Base-by-base conservation (phyloP, 1,139 yeast genomes). In the Scheffersomyces insectosa region DNA sequence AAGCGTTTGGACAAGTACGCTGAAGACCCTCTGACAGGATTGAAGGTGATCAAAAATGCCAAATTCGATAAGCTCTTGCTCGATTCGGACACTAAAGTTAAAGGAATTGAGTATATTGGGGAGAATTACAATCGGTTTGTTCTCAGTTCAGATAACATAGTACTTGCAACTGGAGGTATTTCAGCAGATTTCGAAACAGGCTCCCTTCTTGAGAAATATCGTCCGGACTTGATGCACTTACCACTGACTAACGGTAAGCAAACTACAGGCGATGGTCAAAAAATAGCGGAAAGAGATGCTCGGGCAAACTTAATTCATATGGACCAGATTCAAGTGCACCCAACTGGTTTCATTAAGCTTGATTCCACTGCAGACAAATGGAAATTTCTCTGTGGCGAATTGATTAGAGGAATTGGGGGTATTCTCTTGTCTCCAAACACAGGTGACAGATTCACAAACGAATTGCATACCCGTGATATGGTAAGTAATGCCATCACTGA, bases 91-190 rank as follows among this genome's bases (percentile, higher is more conserved):
- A 37, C 40, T 3, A 40, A 37, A 13, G 63, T 64, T 4, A 37
- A 36, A 2, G 71, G 69, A 1, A 50, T 68, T 16, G 62, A 62
- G 38, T 59, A 57, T 39, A 35, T 28, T 3, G 40, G 43, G 5
- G 44, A 41, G 10, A 47, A 48, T 28, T 44, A 49, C 7, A 25
- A 33, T 2, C 20, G 43, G 5, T 42, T 47, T 9, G 30, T 37
- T 23, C 33, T 59, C 9, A 42, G 35, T 11, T 50, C 33, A 11
- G 38, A 38, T 12, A 52, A 59, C 41, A 54, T 70, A 3, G 60
- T 70, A 1, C 52, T 70, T 36, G 73, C 75, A 7, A 70, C 75
- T 4, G 75, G 75, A 10, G 75, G 75, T 2, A 68, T 44, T 50
- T 61, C 70, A 9, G 75, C 72, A 2, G 73, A 68, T 50, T 39